phyloP scores from a whole-genome alignment of 805 yeast genomes.

The Yarrowia yakushimensis region DNA sequence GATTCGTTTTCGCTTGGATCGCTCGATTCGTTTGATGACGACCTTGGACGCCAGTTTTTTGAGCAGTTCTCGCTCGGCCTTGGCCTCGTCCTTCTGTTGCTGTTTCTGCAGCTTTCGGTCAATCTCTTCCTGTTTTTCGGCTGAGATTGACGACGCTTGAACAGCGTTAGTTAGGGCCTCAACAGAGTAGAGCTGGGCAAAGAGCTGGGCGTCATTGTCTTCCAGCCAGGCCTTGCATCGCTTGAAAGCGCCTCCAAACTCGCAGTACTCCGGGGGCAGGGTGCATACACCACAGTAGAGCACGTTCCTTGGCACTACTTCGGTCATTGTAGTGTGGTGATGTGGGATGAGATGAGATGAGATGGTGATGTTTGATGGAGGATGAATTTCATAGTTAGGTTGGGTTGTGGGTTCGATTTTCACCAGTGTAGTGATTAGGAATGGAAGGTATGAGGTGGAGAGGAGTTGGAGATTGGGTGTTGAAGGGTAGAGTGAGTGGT shows the following conservation, averaged over 20 bases:
- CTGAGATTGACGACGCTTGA: constrained; percentile 47
- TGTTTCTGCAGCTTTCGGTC: constrained; percentile 77
- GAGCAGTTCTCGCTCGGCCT: constrained; percentile 77
- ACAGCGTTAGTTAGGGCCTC: constrained; percentile 49
- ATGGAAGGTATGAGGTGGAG: too few species aligned
- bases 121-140: constrained; percentile 76
- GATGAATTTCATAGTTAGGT: too few species aligned
- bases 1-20: constrained; percentile 84
- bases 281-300: constrained; percentile 76
- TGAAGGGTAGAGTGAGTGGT: too few species aligned
- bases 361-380: background rate
- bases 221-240: constrained; percentile 83
- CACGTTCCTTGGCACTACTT: constrained; percentile 40
- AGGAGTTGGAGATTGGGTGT: too few species aligned
- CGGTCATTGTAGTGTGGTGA: constrained; percentile 1
- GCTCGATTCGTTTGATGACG: constrained; percentile 76
- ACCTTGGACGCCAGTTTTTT: constrained; percentile 79
- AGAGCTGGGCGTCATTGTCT: constrained; percentile 56
- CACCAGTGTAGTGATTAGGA: too few species aligned
- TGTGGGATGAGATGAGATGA: background rate
- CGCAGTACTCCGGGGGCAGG: constrained; percentile 90
- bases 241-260: constrained; percentile 75
- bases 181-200: constrained; percentile 52
- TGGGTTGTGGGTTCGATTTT: constrained; percentile 4
- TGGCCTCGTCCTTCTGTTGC: constrained; percentile 65